These are phyloP conservation scores for Globisporangium cederbergense DNA, from an alignment of 352 stramenopile species.

Conservation along the genomic window DNA sequence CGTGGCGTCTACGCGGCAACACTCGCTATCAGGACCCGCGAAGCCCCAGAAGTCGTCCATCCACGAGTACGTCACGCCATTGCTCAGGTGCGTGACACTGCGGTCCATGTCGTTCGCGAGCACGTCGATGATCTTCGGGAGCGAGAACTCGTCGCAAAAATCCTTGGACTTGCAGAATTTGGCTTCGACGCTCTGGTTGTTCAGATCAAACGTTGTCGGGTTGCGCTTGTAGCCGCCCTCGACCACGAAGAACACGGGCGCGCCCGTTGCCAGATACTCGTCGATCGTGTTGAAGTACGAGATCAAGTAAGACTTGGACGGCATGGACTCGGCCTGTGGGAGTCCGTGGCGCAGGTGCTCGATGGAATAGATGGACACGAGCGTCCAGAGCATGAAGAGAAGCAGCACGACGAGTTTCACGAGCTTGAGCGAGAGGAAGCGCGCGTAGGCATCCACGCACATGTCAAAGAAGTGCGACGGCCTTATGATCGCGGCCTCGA, in stretches of 20 bases:
- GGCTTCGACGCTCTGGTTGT: conserved; percentile 26
- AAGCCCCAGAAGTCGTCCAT: conserved; percentile 78
- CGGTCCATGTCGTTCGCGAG: conserved; percentile 32
- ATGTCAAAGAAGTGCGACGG: conserved; percentile 35
- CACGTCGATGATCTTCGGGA: conserved; percentile 56
- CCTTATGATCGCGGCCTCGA: conserved; percentile 16
- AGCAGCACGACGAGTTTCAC: conserved; percentile 62
- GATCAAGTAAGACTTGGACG: conserved; percentile 55
- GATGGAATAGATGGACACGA: conserved; percentile 50
- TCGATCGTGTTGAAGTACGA: conserved; percentile 49
- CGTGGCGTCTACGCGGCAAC: conserved; percentile 47
- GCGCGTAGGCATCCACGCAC: conserved; percentile 37
- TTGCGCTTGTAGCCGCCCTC: conserved; percentile 60
- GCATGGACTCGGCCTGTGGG: conserved; percentile 45
- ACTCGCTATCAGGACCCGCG: conserved; percentile 54
- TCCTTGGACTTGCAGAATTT: conserved; percentile 63
- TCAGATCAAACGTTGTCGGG: conserved; percentile 31
- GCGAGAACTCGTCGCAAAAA: conserved; percentile 49
- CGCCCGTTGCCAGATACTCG: conserved; percentile 39
- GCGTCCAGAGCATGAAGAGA: conserved; percentile 39
- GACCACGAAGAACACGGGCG: conserved; percentile 67
- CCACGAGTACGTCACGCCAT: conserved; percentile 57
- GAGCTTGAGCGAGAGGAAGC: conserved; percentile 34
- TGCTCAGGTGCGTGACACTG: conserved; percentile 45
- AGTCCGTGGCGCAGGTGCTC: conserved; percentile 55